Percentiles rank a stretch among this genome's conserved stretches.
These are phyloP conservation scores for Aschersonia sp. DNA, from an alignment of 2,329 filamentous ascomycete species.

Conservation along the genomic window DNA sequence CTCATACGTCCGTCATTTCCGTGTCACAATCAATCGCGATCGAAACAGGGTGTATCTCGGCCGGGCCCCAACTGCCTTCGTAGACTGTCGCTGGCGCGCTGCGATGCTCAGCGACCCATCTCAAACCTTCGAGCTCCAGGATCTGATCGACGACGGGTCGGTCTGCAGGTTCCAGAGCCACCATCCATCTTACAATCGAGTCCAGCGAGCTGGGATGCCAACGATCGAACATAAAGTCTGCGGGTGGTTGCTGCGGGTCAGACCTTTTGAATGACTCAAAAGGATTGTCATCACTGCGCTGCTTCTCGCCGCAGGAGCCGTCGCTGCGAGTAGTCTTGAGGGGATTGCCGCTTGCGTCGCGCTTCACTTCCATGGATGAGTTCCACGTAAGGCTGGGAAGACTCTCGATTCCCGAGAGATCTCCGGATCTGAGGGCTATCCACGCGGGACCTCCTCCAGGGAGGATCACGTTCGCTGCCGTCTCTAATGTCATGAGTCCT, in stretches of 20 bases:
- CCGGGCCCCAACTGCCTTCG: slow-evolving; percentile 90
- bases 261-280: slow-evolving; percentile 33
- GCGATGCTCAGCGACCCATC: slow-evolving; percentile 65
- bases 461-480: slow-evolving; percentile 82
- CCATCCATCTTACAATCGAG: slow-evolving; percentile 76
- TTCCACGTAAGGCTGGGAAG: slow-evolving; percentile 77
- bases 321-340: slow-evolving; percentile 17
- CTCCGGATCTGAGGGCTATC: slow-evolving; percentile 77
- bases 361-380: slow-evolving; percentile 51
- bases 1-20: slow-evolving; percentile 44
- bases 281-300: slow-evolving; percentile 18
- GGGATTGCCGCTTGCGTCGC: slow-evolving; percentile 50
- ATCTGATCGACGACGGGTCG: slow-evolving; percentile 66
- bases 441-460: slow-evolving; percentile 87
- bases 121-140: slow-evolving; percentile 56
- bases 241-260: slow-evolving; percentile 48
- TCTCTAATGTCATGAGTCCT: slow-evolving; percentile 87
- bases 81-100: slow-evolving; percentile 86
- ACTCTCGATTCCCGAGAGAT: slow-evolving; percentile 52
- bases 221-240: slow-evolving; percentile 70
- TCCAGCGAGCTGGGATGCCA: slow-evolving; percentile 64
- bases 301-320: slow-evolving; percentile 16
- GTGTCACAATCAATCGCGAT: slow-evolving; percentile 29
- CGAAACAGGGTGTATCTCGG: slow-evolving; percentile 28
- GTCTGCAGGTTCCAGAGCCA: slow-evolving; percentile 54